Percentiles rank a stretch among this genome's conserved stretches.
Conservation (phyloP, 371 early-diverging fungal species). For the Actinomucor elegans region DNA sequence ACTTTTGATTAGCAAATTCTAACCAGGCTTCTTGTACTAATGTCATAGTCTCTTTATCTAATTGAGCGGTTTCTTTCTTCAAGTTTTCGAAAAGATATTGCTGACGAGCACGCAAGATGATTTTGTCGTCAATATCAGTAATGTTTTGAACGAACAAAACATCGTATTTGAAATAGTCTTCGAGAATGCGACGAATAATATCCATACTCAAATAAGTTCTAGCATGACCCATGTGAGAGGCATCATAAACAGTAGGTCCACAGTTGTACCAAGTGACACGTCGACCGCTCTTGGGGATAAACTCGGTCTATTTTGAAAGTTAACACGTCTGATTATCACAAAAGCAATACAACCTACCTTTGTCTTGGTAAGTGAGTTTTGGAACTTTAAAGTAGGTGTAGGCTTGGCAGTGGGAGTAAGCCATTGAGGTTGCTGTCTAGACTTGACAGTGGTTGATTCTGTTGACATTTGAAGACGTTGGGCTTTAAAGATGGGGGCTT, state of each 20-base stretch:
- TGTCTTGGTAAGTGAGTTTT: conserved; percentile 78
- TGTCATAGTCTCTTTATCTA: conserved; percentile 43
- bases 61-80: conserved; percentile 38
- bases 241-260: conserved; percentile 99
- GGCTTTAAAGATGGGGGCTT: background rate
- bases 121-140: conserved; percentile 99
- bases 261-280: conserved; percentile 96
- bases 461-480: conserved; percentile 4
- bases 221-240: conserved; percentile 99
- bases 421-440: conserved; percentile 50
- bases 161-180: conserved; percentile 96
- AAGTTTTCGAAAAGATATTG: conserved; percentile 76
- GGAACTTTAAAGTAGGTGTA: conserved; percentile 57
- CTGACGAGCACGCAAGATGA: conserved; percentile 91
- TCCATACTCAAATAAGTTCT: conserved; percentile 96
- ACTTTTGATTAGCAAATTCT: conserved; percentile 58
- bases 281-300: conserved; percentile 80
- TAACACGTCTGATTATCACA: background rate
- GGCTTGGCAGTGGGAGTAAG: conserved; percentile 12
- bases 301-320: conserved; percentile 70
- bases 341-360: conserved; percentile 46
- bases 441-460: conserved; percentile 5
- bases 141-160: conserved; percentile 98
- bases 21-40: conserved; percentile 65
- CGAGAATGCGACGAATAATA: conserved; percentile 93